Base-by-base conservation (phyloP, 176 grass and related monocot genomes). In the Thalia dealbata region DNA sequence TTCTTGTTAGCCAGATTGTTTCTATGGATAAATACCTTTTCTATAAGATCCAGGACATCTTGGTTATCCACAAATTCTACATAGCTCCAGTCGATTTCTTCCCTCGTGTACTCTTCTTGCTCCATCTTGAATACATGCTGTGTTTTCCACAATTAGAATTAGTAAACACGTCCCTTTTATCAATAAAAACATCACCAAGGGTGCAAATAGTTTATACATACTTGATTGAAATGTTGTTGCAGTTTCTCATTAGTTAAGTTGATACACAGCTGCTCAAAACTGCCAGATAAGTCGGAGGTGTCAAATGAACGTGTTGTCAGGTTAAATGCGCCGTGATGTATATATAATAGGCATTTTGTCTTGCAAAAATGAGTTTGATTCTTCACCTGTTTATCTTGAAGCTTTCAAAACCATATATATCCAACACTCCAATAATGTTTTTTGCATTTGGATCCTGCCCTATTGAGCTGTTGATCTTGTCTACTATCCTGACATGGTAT, bases 51-150 rank as follows among this genome's bases (percentile, higher is more conserved):
- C 68, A 96, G 52, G n/a, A 96, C 89, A 84, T 96, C 92, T 76
- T 90, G 86, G 70, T 96, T 96, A 76, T 96, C 92, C n/a, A 96
- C 89, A 82, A 96, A 96, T 62, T 96, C 92, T 41, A 96, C 87
- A 78, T 96, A 96, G 63, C 92, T 96, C 92, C 92, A 96, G 25
- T 92, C 78, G 28, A 96, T 96, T 75, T 96, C 89, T 74, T 96
- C 92, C 60, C 52, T 90, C 68, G 92, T 92, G 67, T 96, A 96
- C 32, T 92, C 86, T 79, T 96, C 92, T 82, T 96, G 92, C 78
- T 96, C 92, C 92, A 96, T 96, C 83, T 96, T 96, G 68, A 96
- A 96, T 52, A 96, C 92, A 15, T 96, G 92, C 88, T 96, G 86
- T 42, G 41, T 24, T 42, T 77, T 19, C 43, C 16, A 54, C 38